Evolutionary conservation across 352 stramenopile genomes (phyloP).

Genomic region (Plasmopara muralis): DNA sequence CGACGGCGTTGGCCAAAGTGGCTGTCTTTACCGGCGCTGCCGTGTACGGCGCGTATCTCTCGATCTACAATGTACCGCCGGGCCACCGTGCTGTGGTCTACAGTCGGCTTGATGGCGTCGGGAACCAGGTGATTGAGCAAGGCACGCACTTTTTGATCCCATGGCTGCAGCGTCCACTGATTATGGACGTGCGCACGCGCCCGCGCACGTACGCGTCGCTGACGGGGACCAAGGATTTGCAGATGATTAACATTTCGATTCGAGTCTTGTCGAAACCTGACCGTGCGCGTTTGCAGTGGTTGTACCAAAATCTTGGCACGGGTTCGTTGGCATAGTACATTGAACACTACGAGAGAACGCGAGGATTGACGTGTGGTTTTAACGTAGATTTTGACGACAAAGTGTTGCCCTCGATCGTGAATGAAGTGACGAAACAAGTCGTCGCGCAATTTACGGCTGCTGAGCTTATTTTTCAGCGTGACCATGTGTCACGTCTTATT

Average conservation of each 20-base stretch:
- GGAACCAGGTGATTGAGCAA: constrained; percentile 80
- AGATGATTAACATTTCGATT: constrained; percentile 99
- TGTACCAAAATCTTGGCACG: constrained; percentile 93
- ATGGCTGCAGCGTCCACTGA: constrained; percentile 96
- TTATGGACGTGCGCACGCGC: constrained; percentile 92
- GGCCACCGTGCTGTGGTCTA: constrained; percentile 88
- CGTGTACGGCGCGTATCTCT: constrained; percentile 74
- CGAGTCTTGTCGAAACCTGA: constrained; percentile 97
- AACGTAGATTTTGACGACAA: constrained; percentile 95
- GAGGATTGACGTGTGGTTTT: neutral
- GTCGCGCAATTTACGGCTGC: constrained; percentile 99
- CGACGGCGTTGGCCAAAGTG: constrained; percentile 54
- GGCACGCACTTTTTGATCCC: constrained; percentile 96
- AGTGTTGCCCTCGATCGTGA: constrained; percentile 97
- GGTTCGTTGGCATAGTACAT: constrained; percentile 30
- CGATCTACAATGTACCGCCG: constrained; percentile 84
- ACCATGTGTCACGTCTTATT: constrained; percentile 94
- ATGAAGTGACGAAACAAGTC: constrained; percentile 99
- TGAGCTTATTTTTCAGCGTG: constrained; percentile 99
- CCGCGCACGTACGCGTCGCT: constrained; percentile 91
- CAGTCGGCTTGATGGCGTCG: constrained; percentile 83
- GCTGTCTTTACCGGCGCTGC: constrained; percentile 51
- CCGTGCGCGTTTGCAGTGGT: constrained; percentile 90
- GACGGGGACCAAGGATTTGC: constrained; percentile 94
- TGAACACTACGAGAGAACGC: neutral